Evolutionary conservation across 257 asterid genomes (phyloP), one percentile per base, ranked within the genome.

Genomic region (Thymus quinquecostatus): DNA sequence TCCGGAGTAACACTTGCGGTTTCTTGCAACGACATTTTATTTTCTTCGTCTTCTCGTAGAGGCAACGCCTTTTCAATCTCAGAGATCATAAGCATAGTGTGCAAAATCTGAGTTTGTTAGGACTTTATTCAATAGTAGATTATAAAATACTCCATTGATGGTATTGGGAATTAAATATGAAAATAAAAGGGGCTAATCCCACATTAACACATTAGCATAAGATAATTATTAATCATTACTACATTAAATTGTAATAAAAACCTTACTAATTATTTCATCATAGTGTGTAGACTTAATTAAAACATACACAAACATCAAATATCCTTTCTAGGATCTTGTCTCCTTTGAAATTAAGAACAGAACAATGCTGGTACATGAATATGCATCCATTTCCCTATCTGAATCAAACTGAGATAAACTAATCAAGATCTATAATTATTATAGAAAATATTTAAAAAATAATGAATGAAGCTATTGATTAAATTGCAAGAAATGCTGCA

Each of bases 21-120:
- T 79, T 77, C 30, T 61, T 67, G 64, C 21, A 71, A 21, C 27
- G 87, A 80, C 92, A 84, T 86, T 65, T 68, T 21, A 21, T 21
- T 21, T 75, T 56, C 66, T 76, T 73, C 60, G 28, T 30, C 70
- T 69, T 67, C 57, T 70, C 53, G 41, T 14, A 38, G 45, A 55
- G 40, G 5, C 3, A 1, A 21, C 21, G 21, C 0, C 21, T 21
- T 21, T 21, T 21, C 21, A 12, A 48, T 48, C n/a, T 45, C 54
- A 12, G 21, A 12, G 21, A 48, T 36, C 21, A 21, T 21, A 21
- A 21, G 0, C 21, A 21, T 21, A 21, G 21, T 21, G 21, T 21
- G 21, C 21, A 21, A 21, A 2, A 36, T 36, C 40, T 36, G 40
- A 36, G 40, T 36, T 36, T 36, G 5, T 36, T 2, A 21, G 21